Evolutionary conservation across 805 yeast species (phyloP), one percentile per base, ranked within the genome.

Genomic region (Metschnikowia santaceciliae): DNA sequence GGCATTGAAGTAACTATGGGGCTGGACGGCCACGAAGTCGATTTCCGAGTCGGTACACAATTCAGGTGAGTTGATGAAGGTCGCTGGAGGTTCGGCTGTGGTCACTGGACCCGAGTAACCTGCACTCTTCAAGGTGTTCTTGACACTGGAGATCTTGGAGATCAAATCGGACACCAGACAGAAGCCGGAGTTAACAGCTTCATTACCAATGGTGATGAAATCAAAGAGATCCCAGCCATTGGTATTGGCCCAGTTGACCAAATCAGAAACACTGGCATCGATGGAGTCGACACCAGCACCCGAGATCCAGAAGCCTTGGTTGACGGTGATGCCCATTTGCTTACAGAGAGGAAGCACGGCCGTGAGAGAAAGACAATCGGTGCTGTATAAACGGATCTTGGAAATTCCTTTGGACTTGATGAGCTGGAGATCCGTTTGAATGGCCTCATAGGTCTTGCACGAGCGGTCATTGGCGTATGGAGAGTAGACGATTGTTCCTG

Each of bases 11-110:
- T 88, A 91, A 4, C 97, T 79, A 67, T 91, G 92, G 23, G 96
- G 82, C 67, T 91, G 90, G 59, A 90, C 79, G 54, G 95, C 96
- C 56, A 89, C 90, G 59, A 86, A 79, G 68, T 90, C 97, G 58
- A 90, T 80, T 13, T 71, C 88, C 5, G 89, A 80, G 32, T 68
- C 67, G 0, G 82, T 76, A 72, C 97, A 91, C 60, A 91, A 76
- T 8, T 67, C 69, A 3, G 96, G 88, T 64, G 86, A 55, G 46
- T 72, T 64, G 63, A 78, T 78, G 67, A 77, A 90, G 17, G 83
- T 69, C 13, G 79, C 86, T n/a, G 97, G 94, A 49, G 96, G 96
- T 67, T 91, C 97, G 50, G 96, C 81, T 17, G 96, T 90, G 20
- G 95, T 84, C 42, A 90, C 76, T 49, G 70, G 62, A 47, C 97